These are phyloP conservation scores for Sisymbrium irio DNA, from an alignment of 345 rosid species.

Conservation along the genomic window DNA sequence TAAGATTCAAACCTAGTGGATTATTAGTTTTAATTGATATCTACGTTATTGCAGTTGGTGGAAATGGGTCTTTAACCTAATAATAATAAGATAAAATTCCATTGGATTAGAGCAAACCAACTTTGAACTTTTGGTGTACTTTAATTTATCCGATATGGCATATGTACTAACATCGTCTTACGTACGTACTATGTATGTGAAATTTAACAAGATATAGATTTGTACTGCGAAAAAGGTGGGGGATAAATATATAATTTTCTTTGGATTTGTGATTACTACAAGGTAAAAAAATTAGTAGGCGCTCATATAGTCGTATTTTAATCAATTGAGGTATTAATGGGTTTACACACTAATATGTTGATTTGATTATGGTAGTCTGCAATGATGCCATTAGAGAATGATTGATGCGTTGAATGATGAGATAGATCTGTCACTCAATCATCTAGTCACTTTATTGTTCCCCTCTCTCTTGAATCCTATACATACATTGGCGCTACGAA, in stretches of 20 bases:
- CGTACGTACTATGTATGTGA: background rate
- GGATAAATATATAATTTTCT: background rate
- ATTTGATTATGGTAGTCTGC: background rate
- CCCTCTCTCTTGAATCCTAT: background rate
- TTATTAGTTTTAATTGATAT: background rate
- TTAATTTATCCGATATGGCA: background rate
- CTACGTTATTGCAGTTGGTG: conserved; percentile 10
- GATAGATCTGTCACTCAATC: conserved; percentile 25
- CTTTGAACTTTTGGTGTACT: conserved; percentile 7
- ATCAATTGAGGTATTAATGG: background rate
- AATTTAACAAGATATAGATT: background rate
- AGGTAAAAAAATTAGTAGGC: background rate
- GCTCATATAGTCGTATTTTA: background rate
- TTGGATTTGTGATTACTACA: background rate
- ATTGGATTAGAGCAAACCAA: background rate
- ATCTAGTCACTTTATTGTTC: background rate
- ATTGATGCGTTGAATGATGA: conserved; percentile 23
- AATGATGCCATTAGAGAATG: conserved; percentile 13
- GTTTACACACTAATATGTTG: background rate
- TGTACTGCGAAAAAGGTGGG: conserved; percentile 9
- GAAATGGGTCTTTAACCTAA: background rate
- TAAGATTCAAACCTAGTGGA: background rate
- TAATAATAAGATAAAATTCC: background rate
- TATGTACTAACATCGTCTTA: too few species aligned
- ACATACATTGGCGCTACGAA: background rate